Base-by-base conservation (phyloP, 805 yeast genomes). In the Yarrowia sp. region DNA sequence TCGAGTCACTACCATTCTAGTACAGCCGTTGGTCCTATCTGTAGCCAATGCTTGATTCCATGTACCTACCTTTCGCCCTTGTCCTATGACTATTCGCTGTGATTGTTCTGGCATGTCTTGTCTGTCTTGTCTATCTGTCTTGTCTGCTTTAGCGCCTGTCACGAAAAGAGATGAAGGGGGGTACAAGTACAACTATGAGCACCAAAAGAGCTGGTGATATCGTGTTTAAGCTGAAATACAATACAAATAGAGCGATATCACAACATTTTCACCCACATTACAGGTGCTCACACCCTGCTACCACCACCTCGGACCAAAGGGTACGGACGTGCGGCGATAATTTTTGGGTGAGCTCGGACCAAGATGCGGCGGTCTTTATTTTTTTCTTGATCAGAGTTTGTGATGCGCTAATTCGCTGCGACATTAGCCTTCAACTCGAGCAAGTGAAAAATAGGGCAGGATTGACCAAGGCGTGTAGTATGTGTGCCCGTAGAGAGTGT, bases 261-360 rank as follows among this genome's bases (percentile, higher is more conserved):
- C 7, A 5, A 1, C 7, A 26, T 3, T 26, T 26, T 26, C 7
- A 5, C 32, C 2, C 32, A 26, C 32, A 5, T 26, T 3, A 26
- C 32, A 26, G 32, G 32, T 26, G 7, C 32, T 26, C 32, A 5
- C 7, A 26, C 32, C 32, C 32, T 26, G 32, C 7, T 26, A 26
- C 32, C 4, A 26, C 32, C 32, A 26, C 32, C 32, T 26, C 63
- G 63, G 63, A 19, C 48, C 38, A 56, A 22, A 41, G 64, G 36
- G 32, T 41, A 19, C 65, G 52, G 52, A 45, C 52, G 52, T 59
- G 65, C 65, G 65, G 65, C 65, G 65, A 59, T 41, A 41, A 22
- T 19, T 40, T 55, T 38, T 52, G n/a, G n/a, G 8, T 15, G n/a
- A 3, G n/a, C 26, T 53, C 45, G 35, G 59, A 53, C 59, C 45